Base-by-base conservation (phyloP, 179 eudicot genomes). In the Drosera spatulata region DNA sequence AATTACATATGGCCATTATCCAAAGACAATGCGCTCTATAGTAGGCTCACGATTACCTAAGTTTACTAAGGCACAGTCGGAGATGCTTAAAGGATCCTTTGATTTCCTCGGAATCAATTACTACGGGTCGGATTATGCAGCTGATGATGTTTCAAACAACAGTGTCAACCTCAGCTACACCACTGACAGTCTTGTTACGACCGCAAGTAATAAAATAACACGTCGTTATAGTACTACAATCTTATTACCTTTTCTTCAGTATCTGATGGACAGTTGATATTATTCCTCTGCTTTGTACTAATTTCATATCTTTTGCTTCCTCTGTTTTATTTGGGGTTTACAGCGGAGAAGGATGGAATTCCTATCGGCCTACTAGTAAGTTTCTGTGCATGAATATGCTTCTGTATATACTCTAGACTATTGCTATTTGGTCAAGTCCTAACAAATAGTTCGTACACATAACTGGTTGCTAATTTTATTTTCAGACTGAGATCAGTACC, bases 91-190 rank as follows among this genome's bases (percentile, higher is more conserved):
- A 14, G 68, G 63, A 2, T 73, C 81, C 3, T 66, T 47, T 53
- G 78, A 77, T 55, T 77, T 66, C 55, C 42, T 73, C 3, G 78
- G 81, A 39, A 3, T 77, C 8, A 77, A 77, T 56, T 73, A 73
- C 53, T 77, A 73, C 53, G 61, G 66, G 12, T 41, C 55, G 54
- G 57, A 14, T 61, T 59, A 50, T 11, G 50, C 55, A 10, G 48
- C 43, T 40, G 49, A 57, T 54, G 60, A 11, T 10, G 60, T 49
- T 7, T 4, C 46, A n/a, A 51, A 56, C 5, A 51, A 5, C 41
- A 8, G 42, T 3, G 6, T 2, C 3, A 4, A 39, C 4, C 48
- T 62, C 38, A 62, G 65, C 65, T 62, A 62, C 58, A 53, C 58
- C 7, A 62, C 65, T 0, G 65, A 62, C 48, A 40, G 40, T 22